Base-by-base conservation (phyloP, 371 early-diverging fungal species). In the Dichotomocladium elegans region DNA sequence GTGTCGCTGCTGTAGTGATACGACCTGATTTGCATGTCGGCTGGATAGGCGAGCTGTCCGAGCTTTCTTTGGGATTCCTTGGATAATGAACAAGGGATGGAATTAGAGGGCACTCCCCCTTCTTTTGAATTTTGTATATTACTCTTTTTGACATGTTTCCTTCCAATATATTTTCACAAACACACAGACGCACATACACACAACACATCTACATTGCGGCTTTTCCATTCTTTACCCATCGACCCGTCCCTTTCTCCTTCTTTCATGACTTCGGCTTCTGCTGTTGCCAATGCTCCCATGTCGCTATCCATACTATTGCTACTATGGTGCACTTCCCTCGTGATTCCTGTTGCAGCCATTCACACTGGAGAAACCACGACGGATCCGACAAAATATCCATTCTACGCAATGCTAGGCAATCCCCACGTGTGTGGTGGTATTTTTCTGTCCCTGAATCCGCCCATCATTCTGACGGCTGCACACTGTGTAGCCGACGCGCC, bases 341-440 rank as follows among this genome's bases (percentile, higher is more conserved):
- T 43, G 24, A 26, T 29, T 15, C 4, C 37, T 17, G 43, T 56
- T 3, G 15, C 9, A 6, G 56, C 56, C 6, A 68, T 76, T 35
- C 64, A 76, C 22, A 47, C 58, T 40, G 73, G 77, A 14, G 52
- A 41, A 11, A 34, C 55, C 21, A 65, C 72, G 2, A 51, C 48
- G 12, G 55, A 64, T 33, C 47, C 63, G 29, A 34, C 31, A 1
- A 26, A 54, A 6, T 77, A 72, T 52, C 78, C 78, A 30, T 77
- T 61, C 58, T 77, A 64, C 46, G 58, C 68, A 3, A 68, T 68
- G 68, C 51, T 77, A 8, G 72, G 72, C 19, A 72, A 70, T 28
- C 78, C 78, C 7, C 78, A 77, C 47, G 57, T 77, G 2, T 77
- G 78, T 27, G 78, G 78, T 19, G 74, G 78, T 4, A 51, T 68